These are phyloP conservation scores for Trichoderma atrobrunneum DNA, from an alignment of 2,329 filamentous ascomycete species.

Conservation along the genomic window DNA sequence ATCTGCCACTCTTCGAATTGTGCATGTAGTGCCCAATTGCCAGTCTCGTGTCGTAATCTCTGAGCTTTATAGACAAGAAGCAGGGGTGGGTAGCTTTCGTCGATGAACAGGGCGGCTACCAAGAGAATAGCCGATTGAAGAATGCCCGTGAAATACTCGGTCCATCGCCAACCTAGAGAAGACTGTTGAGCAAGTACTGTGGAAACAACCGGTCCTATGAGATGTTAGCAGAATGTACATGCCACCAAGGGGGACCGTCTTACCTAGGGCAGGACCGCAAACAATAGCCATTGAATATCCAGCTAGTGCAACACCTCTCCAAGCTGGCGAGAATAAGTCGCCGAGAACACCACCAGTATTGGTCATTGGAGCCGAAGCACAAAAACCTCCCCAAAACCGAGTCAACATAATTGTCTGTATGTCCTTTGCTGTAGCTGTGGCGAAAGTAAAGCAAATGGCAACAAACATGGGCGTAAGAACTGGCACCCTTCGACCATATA, in stretches of 20 bases:
- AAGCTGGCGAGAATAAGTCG: constrained; percentile 59
- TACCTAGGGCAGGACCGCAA: constrained; percentile 55
- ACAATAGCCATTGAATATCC: constrained; percentile 66
- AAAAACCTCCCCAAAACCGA: constrained; percentile 63
- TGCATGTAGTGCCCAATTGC: constrained; percentile 68
- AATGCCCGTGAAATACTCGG: constrained; percentile 59
- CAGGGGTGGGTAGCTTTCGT: constrained; percentile 62
- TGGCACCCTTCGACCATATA: constrained; percentile 55
- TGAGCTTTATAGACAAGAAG: constrained; percentile 62
- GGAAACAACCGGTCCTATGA: constrained; percentile 46
- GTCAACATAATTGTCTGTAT: constrained; percentile 64
- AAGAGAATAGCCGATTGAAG: constrained; percentile 54
- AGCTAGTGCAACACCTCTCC: constrained; percentile 64
- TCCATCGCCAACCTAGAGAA: constrained; percentile 54
- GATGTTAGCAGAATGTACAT: neutral
- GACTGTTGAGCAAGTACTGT: constrained; percentile 41
- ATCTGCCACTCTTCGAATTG: constrained; percentile 69
- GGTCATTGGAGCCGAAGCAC: constrained; percentile 63
- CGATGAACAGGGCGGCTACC: constrained; percentile 57
- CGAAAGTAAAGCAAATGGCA: constrained; percentile 63
- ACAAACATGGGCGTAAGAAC: constrained; percentile 62
- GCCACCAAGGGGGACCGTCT: constrained; percentile 1
- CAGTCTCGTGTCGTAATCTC: constrained; percentile 57
- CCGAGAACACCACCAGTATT: constrained; percentile 68
- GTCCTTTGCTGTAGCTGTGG: constrained; percentile 61